Conservation (phyloP, 2,329 filamentous ascomycete species). For the Ophiognomonia clavigignenti-juglandacearum region DNA sequence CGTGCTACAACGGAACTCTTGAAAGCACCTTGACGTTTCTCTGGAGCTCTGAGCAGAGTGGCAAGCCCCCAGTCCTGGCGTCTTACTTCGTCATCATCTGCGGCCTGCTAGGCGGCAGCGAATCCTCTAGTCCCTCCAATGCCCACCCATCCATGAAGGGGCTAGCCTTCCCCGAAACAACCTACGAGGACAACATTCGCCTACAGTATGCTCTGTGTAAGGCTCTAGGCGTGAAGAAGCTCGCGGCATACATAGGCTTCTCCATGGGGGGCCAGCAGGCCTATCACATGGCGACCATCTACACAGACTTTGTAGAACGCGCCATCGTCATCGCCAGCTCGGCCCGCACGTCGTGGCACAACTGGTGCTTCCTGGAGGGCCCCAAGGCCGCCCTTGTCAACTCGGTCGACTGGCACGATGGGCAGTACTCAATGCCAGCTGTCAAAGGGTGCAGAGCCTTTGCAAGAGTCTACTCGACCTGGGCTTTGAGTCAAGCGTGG, state of each 20-base stretch:
- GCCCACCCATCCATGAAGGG: conserved; percentile 23
- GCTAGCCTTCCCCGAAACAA: conserved; percentile 36
- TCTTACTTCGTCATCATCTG: conserved; percentile 44
- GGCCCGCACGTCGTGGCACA: conserved; percentile 45
- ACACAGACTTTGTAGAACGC: conserved; percentile 39
- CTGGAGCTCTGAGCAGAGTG: conserved; percentile 8
- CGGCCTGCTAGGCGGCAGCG: conserved; percentile 47
- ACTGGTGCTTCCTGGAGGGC: conserved; percentile 50
- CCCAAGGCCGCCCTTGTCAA: conserved; percentile 42
- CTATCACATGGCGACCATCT: conserved; percentile 46
- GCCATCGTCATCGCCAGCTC: conserved; percentile 45
- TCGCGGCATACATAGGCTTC: conserved; percentile 47
- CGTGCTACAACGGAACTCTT: conserved; percentile 5
- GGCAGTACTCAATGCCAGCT: conserved; percentile 20
- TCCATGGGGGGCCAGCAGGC: conserved; percentile 51
- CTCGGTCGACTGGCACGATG: conserved; percentile 33
- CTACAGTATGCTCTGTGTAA: conserved; percentile 40
- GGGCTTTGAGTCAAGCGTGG: conserved; percentile 75
- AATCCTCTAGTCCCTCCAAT: conserved; percentile 50
- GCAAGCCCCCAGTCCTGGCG: neutral
- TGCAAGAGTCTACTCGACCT: conserved; percentile 71
- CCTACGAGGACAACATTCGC: conserved; percentile 45
- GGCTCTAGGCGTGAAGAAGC: conserved; percentile 34
- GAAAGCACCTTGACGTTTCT: conserved; percentile 6
- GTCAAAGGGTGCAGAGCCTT: conserved; percentile 48